A percentile compares a stretch with the other conserved stretches of the same genome.
phyloP scores from a whole-genome alignment of 495 filamentous ascomycete species.

The Pseudomonodictys pantanalensis region DNA sequence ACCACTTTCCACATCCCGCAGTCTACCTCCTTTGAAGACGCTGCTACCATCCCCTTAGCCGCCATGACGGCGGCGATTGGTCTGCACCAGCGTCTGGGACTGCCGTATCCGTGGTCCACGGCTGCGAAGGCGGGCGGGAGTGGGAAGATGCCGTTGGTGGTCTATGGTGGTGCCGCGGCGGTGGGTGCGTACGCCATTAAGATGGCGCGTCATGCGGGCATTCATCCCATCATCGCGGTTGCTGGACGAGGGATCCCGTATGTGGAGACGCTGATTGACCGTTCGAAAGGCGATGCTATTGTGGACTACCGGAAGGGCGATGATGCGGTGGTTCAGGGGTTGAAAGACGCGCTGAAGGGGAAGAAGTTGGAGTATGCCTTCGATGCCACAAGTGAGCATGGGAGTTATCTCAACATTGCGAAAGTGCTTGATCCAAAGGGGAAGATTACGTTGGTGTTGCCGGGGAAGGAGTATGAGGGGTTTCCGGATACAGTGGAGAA shows the following conservation, averaged over 20 bases:
- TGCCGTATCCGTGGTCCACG: conserved; percentile 64
- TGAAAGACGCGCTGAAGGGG: conserved; percentile 49
- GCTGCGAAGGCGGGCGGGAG: too few species aligned
- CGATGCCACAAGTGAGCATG: conserved; percentile 60
- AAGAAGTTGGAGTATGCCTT: conserved; percentile 48
- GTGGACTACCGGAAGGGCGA: conserved; percentile 68
- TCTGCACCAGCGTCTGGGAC: conserved; percentile 55
- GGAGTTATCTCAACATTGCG: conserved; percentile 49
- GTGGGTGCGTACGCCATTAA: conserved; percentile 70
- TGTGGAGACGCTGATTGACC: conserved; percentile 60
- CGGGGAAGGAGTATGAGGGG: conserved; percentile 34
- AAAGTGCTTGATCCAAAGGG: conserved; percentile 48
- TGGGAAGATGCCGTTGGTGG: conserved; percentile 54
- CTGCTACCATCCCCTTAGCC: conserved; percentile 67
- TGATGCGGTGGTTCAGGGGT: conserved; percentile 50
- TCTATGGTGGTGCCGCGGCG: conserved; percentile 67
- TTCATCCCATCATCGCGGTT: conserved; percentile 70
- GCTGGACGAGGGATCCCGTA: conserved; percentile 58
- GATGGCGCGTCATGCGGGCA: conserved; percentile 62
- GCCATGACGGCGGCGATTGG: conserved; percentile 71
- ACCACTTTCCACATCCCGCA: conserved; percentile 69
- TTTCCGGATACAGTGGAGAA: conserved; percentile 32
- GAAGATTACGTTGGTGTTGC: conserved; percentile 57
- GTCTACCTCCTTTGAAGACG: conserved; percentile 68
- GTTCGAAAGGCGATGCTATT: conserved; percentile 62